These are phyloP conservation scores for Bruguiera parviflora DNA, from an alignment of 345 rosid genomes.

Conservation along the genomic window DNA sequence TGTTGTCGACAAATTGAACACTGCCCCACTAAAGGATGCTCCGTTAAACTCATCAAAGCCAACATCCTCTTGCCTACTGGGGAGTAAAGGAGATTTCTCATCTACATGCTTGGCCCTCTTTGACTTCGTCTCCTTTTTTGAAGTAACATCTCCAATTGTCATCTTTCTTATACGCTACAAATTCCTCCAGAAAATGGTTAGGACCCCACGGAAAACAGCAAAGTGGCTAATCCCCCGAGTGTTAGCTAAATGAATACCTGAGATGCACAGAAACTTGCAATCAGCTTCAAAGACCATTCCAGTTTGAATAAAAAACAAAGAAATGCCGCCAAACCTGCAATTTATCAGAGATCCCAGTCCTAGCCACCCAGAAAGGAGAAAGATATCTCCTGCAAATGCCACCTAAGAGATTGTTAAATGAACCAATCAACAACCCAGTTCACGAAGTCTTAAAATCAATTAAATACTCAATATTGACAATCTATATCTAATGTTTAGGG, in stretches of 20 bases:
- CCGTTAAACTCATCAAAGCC: conserved; percentile 69
- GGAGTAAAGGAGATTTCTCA: conserved; percentile 57
- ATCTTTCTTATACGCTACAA: conserved; percentile 31
- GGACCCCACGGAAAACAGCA: conserved; percentile 9
- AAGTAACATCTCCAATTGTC: conserved; percentile 43
- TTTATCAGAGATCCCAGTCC: background rate
- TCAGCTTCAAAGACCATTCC: conserved; percentile 1
- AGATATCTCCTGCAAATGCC: background rate
- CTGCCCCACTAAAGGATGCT: conserved; percentile 87
- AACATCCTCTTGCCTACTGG: conserved; percentile 39
- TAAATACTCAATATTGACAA: background rate
- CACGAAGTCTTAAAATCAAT: background rate
- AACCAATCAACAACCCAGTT: conserved; percentile 4
- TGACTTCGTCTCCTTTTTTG: conserved; percentile 48
- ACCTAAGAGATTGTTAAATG: background rate
- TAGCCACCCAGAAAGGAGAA: background rate
- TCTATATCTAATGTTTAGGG: background rate
- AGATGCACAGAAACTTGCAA: background rate
- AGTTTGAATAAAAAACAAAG: background rate
- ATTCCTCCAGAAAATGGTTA: conserved; percentile 9
- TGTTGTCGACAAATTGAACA: conserved; percentile 81
- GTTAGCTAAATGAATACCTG: background rate
- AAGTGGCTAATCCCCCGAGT: conserved; percentile 4
- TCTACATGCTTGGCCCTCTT: conserved; percentile 38
- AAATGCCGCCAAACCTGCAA: conserved; percentile 2